Evolutionary conservation across 352 stramenopile species (phyloP).

Genomic region (Phytophthora cactorum): DNA sequence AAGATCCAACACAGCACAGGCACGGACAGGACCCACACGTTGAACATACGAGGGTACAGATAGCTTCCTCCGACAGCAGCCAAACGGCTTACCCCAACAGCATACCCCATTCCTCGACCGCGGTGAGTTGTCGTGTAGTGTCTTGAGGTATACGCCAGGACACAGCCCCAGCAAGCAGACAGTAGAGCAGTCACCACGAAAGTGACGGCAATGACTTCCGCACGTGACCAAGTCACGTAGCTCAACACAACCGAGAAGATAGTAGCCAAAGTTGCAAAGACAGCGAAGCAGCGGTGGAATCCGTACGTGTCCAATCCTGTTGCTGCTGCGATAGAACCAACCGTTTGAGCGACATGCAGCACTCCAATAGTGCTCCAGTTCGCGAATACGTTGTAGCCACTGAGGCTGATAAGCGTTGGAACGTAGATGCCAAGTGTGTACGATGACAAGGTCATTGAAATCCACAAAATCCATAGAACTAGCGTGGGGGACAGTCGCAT

Average conservation of each 20-base stretch:
- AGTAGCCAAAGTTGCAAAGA: constrained; percentile 19
- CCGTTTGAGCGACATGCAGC: constrained; percentile 31
- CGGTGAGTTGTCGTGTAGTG: constrained; percentile 19
- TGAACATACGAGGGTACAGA: constrained; percentile 43
- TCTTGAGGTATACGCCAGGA: constrained; percentile 30
- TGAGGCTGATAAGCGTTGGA: constrained; percentile 39
- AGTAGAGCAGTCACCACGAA: constrained; percentile 30
- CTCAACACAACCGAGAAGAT: constrained; percentile 22
- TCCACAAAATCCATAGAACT: constrained; percentile 28
- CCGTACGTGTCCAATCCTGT: constrained; percentile 23
- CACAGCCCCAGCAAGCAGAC: constrained; percentile 33
- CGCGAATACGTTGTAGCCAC: constrained; percentile 43
- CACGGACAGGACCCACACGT: constrained; percentile 42
- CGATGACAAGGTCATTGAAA: constrained; percentile 22
- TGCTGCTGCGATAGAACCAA: constrained; percentile 29
- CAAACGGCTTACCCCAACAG: constrained; percentile 31
- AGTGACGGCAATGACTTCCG: constrained; percentile 14
- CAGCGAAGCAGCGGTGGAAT: constrained; percentile 20
- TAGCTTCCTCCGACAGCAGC: constrained; percentile 30
- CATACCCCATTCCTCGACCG: constrained; percentile 36
- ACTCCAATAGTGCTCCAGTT: constrained; percentile 25
- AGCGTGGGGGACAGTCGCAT: constrained; percentile 6
- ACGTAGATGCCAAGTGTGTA: constrained; percentile 34
- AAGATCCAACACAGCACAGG: constrained; percentile 31
- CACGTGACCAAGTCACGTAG: constrained; percentile 32